A percentile compares a stretch with the other conserved stretches of the same genome.
Conservation (phyloP, 2,329 filamentous ascomycete genomes). For the Zelopaecilomyces penicillatus region DNA sequence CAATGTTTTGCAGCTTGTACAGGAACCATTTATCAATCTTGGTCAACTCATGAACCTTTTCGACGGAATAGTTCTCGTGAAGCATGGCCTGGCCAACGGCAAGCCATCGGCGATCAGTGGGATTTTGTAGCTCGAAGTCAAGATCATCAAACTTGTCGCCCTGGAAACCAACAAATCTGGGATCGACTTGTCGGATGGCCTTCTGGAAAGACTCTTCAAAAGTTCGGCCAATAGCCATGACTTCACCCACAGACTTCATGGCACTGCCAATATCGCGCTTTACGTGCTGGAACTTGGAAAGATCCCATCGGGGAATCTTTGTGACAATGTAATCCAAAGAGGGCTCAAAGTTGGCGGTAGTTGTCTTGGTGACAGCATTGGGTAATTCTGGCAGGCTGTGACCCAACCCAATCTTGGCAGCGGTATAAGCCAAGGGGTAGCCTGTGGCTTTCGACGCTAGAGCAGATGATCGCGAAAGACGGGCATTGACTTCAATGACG, state of each 20-base stretch:
- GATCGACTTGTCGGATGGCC: constrained; percentile 94
- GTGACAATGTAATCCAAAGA: constrained; percentile 96
- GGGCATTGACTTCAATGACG: constrained; percentile 98
- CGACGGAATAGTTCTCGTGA: constrained; percentile 90
- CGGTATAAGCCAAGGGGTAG: constrained; percentile 93
- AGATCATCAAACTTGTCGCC: constrained; percentile 90
- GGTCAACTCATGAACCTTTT: constrained; percentile 83
- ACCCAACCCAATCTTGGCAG: constrained; percentile 94
- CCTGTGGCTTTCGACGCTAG: constrained; percentile 96
- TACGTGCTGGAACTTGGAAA: constrained; percentile 98
- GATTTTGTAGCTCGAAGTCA: constrained; percentile 82
- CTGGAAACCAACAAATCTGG: constrained; percentile 85
- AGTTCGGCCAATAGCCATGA: constrained; percentile 97
- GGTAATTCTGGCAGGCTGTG: constrained; percentile 92
- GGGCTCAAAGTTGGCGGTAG: constrained; percentile 97
- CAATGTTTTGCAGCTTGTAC: constrained; percentile 96
- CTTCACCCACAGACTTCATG: constrained; percentile 98
- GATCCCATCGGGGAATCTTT: constrained; percentile 97
- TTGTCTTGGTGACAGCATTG: constrained; percentile 97
- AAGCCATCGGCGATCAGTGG: constrained; percentile 93
- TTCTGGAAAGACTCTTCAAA: constrained; percentile 99
- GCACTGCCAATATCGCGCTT: constrained; percentile 94
- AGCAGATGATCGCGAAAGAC: constrained; percentile 93
- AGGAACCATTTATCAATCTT: constrained; percentile 99
- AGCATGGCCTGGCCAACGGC: constrained; percentile 97